These are phyloP conservation scores for Cinnamomum micranthum DNA, from an alignment of 164 flowering plant genomes.

Conservation along the genomic window DNA sequence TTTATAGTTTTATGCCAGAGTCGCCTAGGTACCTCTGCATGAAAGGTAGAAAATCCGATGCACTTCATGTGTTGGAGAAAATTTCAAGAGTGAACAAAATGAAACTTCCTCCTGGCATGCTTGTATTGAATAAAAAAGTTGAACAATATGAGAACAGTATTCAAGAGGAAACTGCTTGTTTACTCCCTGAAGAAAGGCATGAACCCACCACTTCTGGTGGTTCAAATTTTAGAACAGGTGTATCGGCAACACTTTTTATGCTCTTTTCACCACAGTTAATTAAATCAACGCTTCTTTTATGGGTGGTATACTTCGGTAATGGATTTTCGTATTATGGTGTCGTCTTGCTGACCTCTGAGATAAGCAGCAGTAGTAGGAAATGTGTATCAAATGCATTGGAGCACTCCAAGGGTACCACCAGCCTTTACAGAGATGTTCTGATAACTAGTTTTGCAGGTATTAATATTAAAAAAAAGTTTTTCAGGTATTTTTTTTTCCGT, in stretches of 20 bases:
- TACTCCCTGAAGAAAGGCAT: constrained; percentile 29
- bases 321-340: too few relatives aligned
- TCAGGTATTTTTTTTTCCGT: too few relatives aligned
- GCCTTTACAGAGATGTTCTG: constrained; percentile 58
- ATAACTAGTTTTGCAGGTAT: constrained; percentile 82
- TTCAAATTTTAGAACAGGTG: constrained; percentile 23
- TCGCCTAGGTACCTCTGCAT: constrained; percentile 78
- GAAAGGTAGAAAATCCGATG: constrained; percentile 61
- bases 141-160: constrained; percentile 24
- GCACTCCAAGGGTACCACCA: constrained; percentile 18
- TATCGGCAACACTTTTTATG: constrained; percentile 32
- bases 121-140: constrained; percentile 35
- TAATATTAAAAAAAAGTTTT: too few relatives aligned
- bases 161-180: constrained; percentile 32
- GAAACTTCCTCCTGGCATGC: too few relatives aligned
- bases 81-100: too few relatives aligned
- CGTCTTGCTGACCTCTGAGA: too few relatives aligned
- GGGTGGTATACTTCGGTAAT: too few relatives aligned
- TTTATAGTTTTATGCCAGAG: constrained; percentile 58
- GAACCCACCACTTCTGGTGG: constrained; percentile 18
- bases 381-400: constrained; percentile 30
- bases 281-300: too few relatives aligned
- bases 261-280: constrained; percentile 22
- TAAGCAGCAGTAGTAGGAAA: neutral
- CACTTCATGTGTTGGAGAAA: constrained; percentile 29